These are phyloP conservation scores for Centaurea solstitialis DNA, from an alignment of 129 eudicot genomes.

Conservation along the genomic window DNA sequence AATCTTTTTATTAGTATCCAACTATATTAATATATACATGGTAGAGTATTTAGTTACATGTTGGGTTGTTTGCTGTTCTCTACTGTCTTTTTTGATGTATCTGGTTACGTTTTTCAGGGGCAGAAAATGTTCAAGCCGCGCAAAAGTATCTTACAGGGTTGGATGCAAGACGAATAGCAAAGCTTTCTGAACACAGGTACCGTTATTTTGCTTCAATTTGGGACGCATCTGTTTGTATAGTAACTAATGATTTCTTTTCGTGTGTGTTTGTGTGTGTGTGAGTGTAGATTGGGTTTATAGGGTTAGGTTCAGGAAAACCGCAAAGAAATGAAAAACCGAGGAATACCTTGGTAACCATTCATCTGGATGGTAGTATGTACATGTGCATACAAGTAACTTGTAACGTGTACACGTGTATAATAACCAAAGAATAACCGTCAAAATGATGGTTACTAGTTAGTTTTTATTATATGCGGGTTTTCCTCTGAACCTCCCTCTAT, in stretches of 20 bases:
- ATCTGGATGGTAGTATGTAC: too few species aligned
- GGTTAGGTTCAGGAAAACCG: neutral
- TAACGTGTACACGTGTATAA: too few species aligned
- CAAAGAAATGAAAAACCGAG: too few species aligned
- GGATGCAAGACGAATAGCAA: conserved; percentile 93
- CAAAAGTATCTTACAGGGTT: conserved; percentile 94
- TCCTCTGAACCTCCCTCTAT: too few species aligned
- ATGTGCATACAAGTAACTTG: too few species aligned
- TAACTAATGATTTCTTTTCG: neutral
- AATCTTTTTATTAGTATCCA: neutral
- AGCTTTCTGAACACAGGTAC: conserved; percentile 88
- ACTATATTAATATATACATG: neutral
- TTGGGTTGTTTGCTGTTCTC: neutral
- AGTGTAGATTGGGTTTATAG: neutral
- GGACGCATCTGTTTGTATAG: neutral
- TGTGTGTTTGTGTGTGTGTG: neutral
- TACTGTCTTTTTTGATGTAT: neutral
- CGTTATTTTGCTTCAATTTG: neutral
- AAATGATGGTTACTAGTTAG: too few species aligned
- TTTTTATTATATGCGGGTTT: too few species aligned
- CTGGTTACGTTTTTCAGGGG: conserved; percentile 44
- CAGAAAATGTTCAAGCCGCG: conserved; percentile 87
- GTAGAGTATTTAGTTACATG: neutral
- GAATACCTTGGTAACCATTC: too few species aligned
- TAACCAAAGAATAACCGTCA: too few species aligned